Evolutionary conservation across 2,329 filamentous ascomycete species (phyloP).

Genomic region (Xylaria multiplex): DNA sequence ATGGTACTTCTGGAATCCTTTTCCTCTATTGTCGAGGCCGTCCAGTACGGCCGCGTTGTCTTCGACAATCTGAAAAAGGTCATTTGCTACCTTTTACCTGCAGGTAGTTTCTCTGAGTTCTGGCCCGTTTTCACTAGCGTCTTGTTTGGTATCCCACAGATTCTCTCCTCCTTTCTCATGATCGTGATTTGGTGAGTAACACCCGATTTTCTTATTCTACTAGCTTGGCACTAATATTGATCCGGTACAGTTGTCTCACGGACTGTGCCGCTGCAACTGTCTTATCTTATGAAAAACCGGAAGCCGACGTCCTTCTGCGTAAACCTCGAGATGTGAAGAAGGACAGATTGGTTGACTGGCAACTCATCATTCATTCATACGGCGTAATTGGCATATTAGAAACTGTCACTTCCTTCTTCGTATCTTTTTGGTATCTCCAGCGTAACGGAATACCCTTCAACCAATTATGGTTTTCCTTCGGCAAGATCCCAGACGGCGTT

Average conservation of each 20-base stretch:
- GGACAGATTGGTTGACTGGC: slow-evolving; percentile 78
- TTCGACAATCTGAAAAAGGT: slow-evolving; percentile 84
- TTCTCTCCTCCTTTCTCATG: slow-evolving; percentile 78
- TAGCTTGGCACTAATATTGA: neutral
- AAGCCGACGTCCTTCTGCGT: slow-evolving; percentile 77
- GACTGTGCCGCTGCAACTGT: slow-evolving; percentile 78
- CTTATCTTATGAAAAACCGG: slow-evolving; percentile 79
- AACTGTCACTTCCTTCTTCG: slow-evolving; percentile 68
- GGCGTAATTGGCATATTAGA: slow-evolving; percentile 74
- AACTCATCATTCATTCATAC: slow-evolving; percentile 78
- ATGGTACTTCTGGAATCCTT: slow-evolving; percentile 85
- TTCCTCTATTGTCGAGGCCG: slow-evolving; percentile 75
- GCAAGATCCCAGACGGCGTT: slow-evolving; percentile 59
- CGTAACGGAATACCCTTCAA: slow-evolving; percentile 72
- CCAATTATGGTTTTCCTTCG: slow-evolving; percentile 75
- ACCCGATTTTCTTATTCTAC: slow-evolving; percentile 36
- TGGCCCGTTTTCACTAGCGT: slow-evolving; percentile 80
- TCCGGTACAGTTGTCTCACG: slow-evolving; percentile 70
- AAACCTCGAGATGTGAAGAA: slow-evolving; percentile 74
- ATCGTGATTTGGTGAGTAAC: slow-evolving; percentile 66
- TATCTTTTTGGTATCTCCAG: slow-evolving; percentile 74
- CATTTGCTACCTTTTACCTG: slow-evolving; percentile 77
- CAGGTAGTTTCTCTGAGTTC: slow-evolving; percentile 79
- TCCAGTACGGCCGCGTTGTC: slow-evolving; percentile 78
- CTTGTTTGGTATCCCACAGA: slow-evolving; percentile 76